Percentiles rank a stretch among this genome's conserved stretches.
Evolutionary conservation across 805 yeast species (phyloP).

Genomic region (Candida argentea): DNA sequence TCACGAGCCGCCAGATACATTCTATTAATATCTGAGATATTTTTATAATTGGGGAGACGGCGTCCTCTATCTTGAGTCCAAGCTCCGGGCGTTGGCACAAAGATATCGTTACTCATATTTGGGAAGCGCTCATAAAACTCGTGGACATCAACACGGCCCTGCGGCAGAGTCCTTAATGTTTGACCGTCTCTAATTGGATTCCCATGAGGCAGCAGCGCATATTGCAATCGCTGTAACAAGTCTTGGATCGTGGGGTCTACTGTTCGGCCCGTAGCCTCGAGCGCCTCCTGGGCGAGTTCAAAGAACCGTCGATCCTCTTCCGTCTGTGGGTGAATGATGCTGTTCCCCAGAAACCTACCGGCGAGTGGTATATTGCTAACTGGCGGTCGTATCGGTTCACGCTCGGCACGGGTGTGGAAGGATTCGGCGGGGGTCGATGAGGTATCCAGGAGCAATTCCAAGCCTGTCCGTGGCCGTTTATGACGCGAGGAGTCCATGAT

Average conservation of each 20-base stretch:
- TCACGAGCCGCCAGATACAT: too few relatives aligned
- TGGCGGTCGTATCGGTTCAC: too few relatives aligned
- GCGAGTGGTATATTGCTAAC: too few relatives aligned
- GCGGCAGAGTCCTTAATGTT: constrained; percentile 23
- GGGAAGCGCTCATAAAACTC: constrained; percentile 33
- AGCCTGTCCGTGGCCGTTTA: too few relatives aligned
- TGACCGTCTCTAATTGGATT: constrained; percentile 31
- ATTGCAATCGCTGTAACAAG: constrained; percentile 48
- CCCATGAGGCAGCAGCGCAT: constrained; percentile 50
- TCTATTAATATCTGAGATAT: constrained; percentile 7
- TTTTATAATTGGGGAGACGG: too few relatives aligned
- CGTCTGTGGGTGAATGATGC: constrained; percentile 1
- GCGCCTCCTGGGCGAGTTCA: constrained; percentile 51
- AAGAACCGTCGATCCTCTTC: constrained; percentile 47
- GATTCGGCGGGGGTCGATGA: too few relatives aligned
- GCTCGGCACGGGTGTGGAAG: too few relatives aligned
- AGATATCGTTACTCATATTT: constrained; percentile 31
- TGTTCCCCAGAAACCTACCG: too few relatives aligned
- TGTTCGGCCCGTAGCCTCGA: constrained; percentile 39
- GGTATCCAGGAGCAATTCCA: too few relatives aligned
- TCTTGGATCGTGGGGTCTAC: constrained; percentile 58
- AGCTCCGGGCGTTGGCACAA: constrained; percentile 12
- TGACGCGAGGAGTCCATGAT: too few relatives aligned
- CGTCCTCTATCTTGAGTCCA: constrained; percentile 26
- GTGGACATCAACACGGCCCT: constrained; percentile 33